These are phyloP conservation scores for Furcasterigmium furcatum DNA, from an alignment of 2,329 filamentous ascomycete genomes.

Conservation along the genomic window DNA sequence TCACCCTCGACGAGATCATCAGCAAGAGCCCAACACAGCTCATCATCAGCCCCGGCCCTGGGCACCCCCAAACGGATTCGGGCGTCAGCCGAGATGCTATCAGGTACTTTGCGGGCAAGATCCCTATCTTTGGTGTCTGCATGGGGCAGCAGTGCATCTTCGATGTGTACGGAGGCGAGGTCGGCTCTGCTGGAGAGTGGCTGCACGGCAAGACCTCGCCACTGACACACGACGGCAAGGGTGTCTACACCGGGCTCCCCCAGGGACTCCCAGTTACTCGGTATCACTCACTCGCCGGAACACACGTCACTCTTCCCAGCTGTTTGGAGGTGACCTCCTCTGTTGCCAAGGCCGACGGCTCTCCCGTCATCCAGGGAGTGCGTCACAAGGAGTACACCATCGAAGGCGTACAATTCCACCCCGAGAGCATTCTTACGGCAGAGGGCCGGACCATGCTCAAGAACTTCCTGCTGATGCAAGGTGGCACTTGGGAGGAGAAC, in stretches of 20 bases:
- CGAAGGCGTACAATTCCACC: constrained; percentile 98
- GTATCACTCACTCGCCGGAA: constrained; percentile 95
- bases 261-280: constrained; percentile 85
- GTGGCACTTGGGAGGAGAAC: constrained; percentile 89
- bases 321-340: constrained; percentile 89
- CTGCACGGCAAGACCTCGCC: constrained; percentile 96
- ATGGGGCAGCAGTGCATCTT: constrained; percentile 99
- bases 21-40: constrained; percentile 85
- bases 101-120: constrained; percentile 85
- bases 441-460: constrained; percentile 85
- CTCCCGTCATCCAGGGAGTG: constrained; percentile 92
- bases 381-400: constrained; percentile 86
- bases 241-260: constrained; percentile 80
- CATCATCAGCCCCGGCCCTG: constrained; percentile 91
- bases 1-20: constrained; percentile 80
- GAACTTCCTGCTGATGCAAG: constrained; percentile 86
- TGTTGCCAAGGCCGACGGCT: constrained; percentile 73
- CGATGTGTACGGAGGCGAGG: constrained; percentile 85
- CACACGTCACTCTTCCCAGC: constrained; percentile 79
- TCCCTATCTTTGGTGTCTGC: constrained; percentile 94
- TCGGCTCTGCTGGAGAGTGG: constrained; percentile 92
- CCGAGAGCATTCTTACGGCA: constrained; percentile 92
- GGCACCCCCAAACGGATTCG: constrained; percentile 87
- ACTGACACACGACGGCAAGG: constrained; percentile 83
- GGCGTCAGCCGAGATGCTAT: constrained; percentile 93